Evolutionary conservation across 306 rosid species (phyloP), one percentile per base, ranked within the genome.

Genomic region (Sicyos baderoa): DNA sequence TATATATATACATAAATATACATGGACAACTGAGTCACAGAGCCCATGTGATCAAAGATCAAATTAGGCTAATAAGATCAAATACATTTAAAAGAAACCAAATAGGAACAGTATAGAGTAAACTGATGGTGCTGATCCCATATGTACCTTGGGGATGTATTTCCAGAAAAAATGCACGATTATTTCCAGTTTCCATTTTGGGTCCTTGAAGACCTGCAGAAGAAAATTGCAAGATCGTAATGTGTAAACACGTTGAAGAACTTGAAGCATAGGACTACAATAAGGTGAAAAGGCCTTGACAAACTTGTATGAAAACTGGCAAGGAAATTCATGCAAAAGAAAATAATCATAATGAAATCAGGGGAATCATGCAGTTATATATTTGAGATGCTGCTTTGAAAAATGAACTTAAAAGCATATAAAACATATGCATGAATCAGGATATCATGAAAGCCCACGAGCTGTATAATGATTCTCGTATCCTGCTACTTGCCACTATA

Each of bases 141-240:
- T 55, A 56, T 68, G 42, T 79, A 91, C 94, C 94, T 87, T 91
- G 49, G 86, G 52, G 21, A 86, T 84, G 87, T 85, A 91, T 77
- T 86, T 91, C 91, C 89, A 83, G 72, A 91, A 79, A 79, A 82
- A 91, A 75, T 81, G 85, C 89, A 81, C 86, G 68, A 92, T 75
- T 68, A 89, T 72, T 80, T 87, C 96, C 81, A 87, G 87, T 86
- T 89, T 92, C 89, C 91, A 89, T 77, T 84, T 87, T 21, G 96
- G 81, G 53, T 85, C 86, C 73, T 49, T 47, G 47, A 80, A 85
- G 78, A 76, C 77, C 98, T 92, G 87, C 78, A 76, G 59, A 55
- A 37, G 42, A 17, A 10, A 10, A 9, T 40, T 62, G 17, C 73
- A 75, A 61, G 53, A 62, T 74, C 87, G 65, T 19, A 48, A 19